Conservation (phyloP, 2,329 filamentous ascomycete species). For the Aureobasidium sp. region DNA sequence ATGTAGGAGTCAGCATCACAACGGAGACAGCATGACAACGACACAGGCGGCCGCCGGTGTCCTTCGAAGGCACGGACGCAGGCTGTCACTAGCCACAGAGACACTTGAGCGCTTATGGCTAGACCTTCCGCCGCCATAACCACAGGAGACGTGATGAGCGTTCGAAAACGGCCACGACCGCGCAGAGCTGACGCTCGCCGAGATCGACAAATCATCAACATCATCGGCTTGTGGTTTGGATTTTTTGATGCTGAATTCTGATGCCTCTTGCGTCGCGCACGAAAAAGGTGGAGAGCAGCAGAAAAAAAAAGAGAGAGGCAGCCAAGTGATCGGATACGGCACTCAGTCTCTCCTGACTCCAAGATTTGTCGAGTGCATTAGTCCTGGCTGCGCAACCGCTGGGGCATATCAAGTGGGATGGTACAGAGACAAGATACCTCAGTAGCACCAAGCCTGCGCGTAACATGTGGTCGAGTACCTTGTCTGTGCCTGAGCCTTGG, state of each 20-base stretch:
- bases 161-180: conserved; percentile 9
- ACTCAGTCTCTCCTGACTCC: conserved; percentile 4
- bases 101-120: neutral
- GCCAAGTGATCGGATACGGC: conserved; percentile 1
- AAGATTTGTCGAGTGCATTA: conserved; percentile 5
- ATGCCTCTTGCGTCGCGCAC: neutral
- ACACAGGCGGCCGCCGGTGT: neutral
- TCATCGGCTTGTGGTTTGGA: neutral
- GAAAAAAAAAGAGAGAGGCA: neutral
- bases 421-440: conserved; percentile 10
- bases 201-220: conserved; percentile 7
- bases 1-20: conserved; percentile 9
- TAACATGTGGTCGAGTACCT: conserved; percentile 4
- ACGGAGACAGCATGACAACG: conserved; percentile 8
- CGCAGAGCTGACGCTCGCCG: neutral
- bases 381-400: conserved; percentile 4
- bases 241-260: neutral
- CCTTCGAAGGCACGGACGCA: neutral
- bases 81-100: conserved; percentile 6
- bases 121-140: neutral
- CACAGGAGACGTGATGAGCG: conserved; percentile 6
- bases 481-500: conserved; percentile 3
- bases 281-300: neutral
- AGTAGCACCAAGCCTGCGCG: conserved; percentile 6
- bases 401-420: neutral